A percentile compares a stretch with the other conserved stretches of the same genome.
phyloP scores from a whole-genome alignment of 2,329 filamentous ascomycete species.

The Pseudofabraea citricarpa region DNA sequence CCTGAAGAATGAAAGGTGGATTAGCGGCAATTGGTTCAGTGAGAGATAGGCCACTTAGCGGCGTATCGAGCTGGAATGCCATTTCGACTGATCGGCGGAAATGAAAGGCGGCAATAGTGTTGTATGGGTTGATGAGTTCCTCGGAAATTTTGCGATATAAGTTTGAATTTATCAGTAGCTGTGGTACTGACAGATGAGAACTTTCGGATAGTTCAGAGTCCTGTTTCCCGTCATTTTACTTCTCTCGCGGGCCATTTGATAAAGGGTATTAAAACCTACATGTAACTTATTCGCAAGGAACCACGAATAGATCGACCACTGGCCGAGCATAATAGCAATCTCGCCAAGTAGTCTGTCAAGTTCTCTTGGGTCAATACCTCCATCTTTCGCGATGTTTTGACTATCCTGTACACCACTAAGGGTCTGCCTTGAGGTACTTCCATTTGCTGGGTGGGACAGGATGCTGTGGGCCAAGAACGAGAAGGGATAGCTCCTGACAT shows the following conservation, averaged over 20 bases:
- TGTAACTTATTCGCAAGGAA: conserved; percentile 85
- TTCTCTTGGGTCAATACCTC: conserved; percentile 94
- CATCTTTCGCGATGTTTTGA: conserved; percentile 90
- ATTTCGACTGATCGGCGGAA: conserved; percentile 95
- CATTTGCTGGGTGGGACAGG: conserved; percentile 64
- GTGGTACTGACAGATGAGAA: conserved; percentile 46
- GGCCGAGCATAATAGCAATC: conserved; percentile 84
- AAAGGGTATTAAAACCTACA: conserved; percentile 48
- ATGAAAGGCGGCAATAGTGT: conserved; percentile 91
- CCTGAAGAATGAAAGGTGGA: conserved; percentile 86
- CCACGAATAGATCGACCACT: conserved; percentile 87
- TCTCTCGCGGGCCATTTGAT: too few species aligned
- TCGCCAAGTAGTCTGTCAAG: conserved; percentile 84
- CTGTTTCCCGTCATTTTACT: too few species aligned
- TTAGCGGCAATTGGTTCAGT: conserved; percentile 69
- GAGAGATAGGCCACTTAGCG: conserved; percentile 70
- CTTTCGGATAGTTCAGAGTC: conserved; percentile 38
- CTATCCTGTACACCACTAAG: conserved; percentile 66
- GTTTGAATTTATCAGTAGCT: conserved; percentile 73
- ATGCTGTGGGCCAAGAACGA: conserved; percentile 97
- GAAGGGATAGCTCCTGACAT: conserved; percentile 96
- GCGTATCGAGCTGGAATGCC: conserved; percentile 93
- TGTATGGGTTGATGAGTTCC: conserved; percentile 76
- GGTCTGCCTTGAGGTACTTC: conserved; percentile 46
- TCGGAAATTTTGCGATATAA: conserved; percentile 73